These are phyloP conservation scores for Casuarina cunninghamiana DNA, from an alignment of 306 rosid genomes.

Conservation along the genomic window DNA sequence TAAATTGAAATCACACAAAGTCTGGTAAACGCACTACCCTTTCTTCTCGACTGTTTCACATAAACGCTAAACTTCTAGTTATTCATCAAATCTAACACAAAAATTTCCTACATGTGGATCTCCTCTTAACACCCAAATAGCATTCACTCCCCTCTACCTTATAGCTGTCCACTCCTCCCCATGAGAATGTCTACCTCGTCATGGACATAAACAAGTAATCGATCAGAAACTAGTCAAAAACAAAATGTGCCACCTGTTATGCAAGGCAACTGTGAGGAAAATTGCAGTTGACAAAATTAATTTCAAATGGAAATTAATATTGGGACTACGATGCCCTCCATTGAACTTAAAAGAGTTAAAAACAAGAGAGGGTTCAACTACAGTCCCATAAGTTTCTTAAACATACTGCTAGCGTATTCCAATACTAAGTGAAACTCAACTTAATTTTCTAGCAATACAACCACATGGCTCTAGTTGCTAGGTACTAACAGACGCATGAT, in stretches of 20 bases:
- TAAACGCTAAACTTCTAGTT: too few relatives aligned
- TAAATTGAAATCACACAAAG: background rate
- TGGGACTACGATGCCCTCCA: constrained; percentile 21
- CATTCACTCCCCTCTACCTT: background rate
- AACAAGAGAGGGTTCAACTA: too few relatives aligned
- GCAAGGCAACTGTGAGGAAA: constrained; percentile 49
- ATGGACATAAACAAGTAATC: background rate
- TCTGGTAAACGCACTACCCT: background rate
- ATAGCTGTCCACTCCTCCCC: background rate
- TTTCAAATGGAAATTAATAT: constrained; percentile 27
- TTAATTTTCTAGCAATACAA: too few relatives aligned
- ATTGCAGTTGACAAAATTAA: constrained; percentile 44
- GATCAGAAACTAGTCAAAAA: background rate
- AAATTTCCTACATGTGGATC: background rate
- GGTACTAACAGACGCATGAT: too few relatives aligned
- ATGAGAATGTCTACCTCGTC: background rate
- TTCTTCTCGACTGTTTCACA: background rate
- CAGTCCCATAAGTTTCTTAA: too few relatives aligned
- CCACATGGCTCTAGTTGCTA: too few relatives aligned
- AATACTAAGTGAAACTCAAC: too few relatives aligned
- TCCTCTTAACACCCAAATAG: background rate
- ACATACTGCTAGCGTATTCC: too few relatives aligned
- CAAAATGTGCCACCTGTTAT: constrained; percentile 35
- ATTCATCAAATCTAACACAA: background rate
- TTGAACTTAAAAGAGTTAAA: background rate